Base-by-base conservation (phyloP, 371 early-diverging fungal species). In the Cokeromyces recurvatus region DNA sequence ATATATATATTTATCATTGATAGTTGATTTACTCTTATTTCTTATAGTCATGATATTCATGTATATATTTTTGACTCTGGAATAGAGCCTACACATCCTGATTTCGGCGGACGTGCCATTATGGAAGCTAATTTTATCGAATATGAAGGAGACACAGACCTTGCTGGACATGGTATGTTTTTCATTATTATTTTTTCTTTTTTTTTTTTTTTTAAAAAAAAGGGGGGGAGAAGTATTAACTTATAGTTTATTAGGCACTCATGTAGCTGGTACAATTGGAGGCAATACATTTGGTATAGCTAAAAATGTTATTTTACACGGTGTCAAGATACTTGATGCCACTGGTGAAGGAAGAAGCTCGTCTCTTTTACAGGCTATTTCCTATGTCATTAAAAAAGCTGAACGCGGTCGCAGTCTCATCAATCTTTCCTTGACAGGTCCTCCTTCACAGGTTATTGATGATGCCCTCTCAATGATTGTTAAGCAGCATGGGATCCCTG, bases 11-110 rank as follows among this genome's bases (percentile, higher is more conserved):
- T n/a, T n/a, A n/a, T n/a, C n/a, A n/a, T n/a, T n/a, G n/a, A n/a
- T n/a, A n/a, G n/a, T n/a, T n/a, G n/a, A n/a, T n/a, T n/a, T n/a
- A n/a, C n/a, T n/a, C n/a, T n/a, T n/a, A n/a, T n/a, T n/a, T n/a
- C n/a, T n/a, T n/a, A 5, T 50, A 71, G 90, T 3, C 53, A 55
- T 22, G 86, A 79, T 4, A 76, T 86, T 21, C 76, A 71, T 38
- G 86, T 82, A 1, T 86, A 84, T 61, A 74, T 91, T 1, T 53
- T 91, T 29, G 92, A 91, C 56, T 85, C 90, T 5, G 92, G 92
- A 21, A 75, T 90, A 32, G 57, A 79, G 60, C 61, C 74, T 22
- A 54, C 53, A 2, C 92, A 94, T 66, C 65, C 63, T 16, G 95
- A 97, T 44, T 87, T 97, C 51, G 74, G 71, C 41, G 91, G 88